Evolutionary conservation across 176 grass and related monocot species (phyloP).

Genomic region (Panicum miliaceum): DNA sequence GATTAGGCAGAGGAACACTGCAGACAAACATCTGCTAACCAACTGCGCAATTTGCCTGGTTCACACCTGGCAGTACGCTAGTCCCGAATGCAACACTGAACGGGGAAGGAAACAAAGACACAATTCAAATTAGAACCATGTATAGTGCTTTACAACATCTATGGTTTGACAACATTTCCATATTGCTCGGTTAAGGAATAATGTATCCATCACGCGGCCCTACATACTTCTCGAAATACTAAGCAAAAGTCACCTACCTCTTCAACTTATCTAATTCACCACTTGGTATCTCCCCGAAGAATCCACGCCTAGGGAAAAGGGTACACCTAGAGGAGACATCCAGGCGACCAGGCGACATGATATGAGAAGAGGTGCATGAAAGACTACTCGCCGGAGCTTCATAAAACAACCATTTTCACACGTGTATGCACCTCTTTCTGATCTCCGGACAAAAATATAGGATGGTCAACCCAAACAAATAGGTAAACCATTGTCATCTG

Average conservation of each 20-base stretch:
- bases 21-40: background rate
- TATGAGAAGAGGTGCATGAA: constrained; percentile 14
- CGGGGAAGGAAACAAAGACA: background rate
- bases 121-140: constrained; percentile 34
- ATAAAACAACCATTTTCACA: constrained; percentile 18
- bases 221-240: constrained; percentile 8
- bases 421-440: constrained; percentile 32
- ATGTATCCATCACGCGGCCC: constrained; percentile 29
- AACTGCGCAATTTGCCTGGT: background rate
- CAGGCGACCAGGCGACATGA: background rate
- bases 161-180: constrained; percentile 24
- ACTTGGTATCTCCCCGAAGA: constrained; percentile 19
- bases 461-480: constrained; percentile 39
- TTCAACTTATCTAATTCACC: constrained; percentile 23
- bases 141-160: constrained; percentile 45
- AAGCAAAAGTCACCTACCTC: constrained; percentile 38
- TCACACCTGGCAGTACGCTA: background rate
- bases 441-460: constrained; percentile 11
- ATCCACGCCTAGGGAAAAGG: background rate
- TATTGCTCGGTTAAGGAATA: constrained; percentile 28
- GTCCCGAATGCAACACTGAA: background rate
- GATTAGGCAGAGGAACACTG: background rate
- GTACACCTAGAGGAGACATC: background rate
- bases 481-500: constrained; percentile 58
- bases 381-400: constrained; percentile 17